Evolutionary conservation across 1,284 basidiomycete species (phyloP).

Genomic region (Rhodotorula sp.): DNA sequence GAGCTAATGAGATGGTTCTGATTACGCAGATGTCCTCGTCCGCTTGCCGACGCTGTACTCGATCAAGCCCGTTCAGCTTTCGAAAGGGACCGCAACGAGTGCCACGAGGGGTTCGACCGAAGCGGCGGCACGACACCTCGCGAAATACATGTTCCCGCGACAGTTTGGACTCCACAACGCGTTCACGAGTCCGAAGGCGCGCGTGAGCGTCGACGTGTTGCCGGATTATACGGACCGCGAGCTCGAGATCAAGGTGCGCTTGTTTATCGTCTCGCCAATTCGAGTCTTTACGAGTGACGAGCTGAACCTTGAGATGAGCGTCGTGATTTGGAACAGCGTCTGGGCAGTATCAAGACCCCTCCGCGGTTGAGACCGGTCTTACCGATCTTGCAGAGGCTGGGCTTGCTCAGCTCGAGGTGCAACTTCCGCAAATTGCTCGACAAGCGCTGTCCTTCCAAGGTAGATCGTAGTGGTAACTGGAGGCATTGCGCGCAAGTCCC

Average conservation of each 20-base stretch:
- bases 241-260: slow-evolving; percentile 66
- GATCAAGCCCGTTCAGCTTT: slow-evolving; percentile 6
- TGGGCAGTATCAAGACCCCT: slow-evolving; percentile 61
- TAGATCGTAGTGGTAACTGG: slow-evolving; percentile 41
- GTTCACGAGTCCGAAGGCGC: slow-evolving; percentile 52
- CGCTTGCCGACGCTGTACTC: slow-evolving; percentile 26
- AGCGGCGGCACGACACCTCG: slow-evolving; percentile 58
- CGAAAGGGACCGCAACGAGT: slow-evolving; percentile 3
- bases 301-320: rapidly evolving
- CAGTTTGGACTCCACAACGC: slow-evolving; percentile 68
- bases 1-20: too few relatives aligned
- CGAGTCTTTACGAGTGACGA: too few relatives aligned
- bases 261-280: too few relatives aligned
- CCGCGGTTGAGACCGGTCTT: slow-evolving; percentile 63
- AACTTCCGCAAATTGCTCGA: slow-evolving; percentile 67
- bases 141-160: slow-evolving; percentile 79
- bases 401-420: slow-evolving; percentile 68
- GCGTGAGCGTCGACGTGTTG: slow-evolving; percentile 44
- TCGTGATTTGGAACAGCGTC: background rate
- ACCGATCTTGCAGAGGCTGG: slow-evolving; percentile 61
- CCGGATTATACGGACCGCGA: slow-evolving; percentile 66
- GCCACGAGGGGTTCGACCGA: slow-evolving; percentile 18
- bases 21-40: slow-evolving; percentile 46
- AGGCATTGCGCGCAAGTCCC: too few relatives aligned
- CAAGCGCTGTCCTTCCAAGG: slow-evolving; percentile 71